Evolutionary conservation across 768 basidiomycete species (phyloP), one percentile per base, ranked within the genome.

Genomic region (Cystoderma amianthinum): DNA sequence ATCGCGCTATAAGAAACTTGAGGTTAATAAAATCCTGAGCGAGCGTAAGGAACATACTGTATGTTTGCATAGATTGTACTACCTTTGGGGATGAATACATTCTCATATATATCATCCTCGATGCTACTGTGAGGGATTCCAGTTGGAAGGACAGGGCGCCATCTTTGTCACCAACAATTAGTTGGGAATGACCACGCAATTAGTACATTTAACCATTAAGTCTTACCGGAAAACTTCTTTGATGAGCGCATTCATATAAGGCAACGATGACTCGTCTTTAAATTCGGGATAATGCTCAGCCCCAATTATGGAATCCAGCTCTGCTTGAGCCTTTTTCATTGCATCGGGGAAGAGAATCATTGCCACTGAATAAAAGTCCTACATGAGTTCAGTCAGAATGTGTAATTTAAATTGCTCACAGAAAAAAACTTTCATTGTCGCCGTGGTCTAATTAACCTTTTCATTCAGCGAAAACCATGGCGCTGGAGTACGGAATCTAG

Each of bases 31-130:
- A 19, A 32, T 23, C n/a, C 25, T n/a, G n/a, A n/a, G n/a, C n/a
- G 13, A 28, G n/a, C 33, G 35, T 13, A 33, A 24, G 25, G 16
- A 4, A 47, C 57, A 34, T 34, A 62, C 59, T 46, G 48, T 17
- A 62, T 47, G 39, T 67, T 65, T 3, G 63, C 63, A 39, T 61
- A 64, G n/a, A 67, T 46, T 1, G 62, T 67, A 11, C 57, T 53
- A 21, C 64, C 65, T 45, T 59, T 58, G 1, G 65, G 65, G 18
- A 67, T 67, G 41, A 52, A 60, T 49, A 57, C 66, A 63, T 64
- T 46, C 62, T 62, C 20, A 62, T 51, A 44, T 68, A 68, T 16
- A 41, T 67, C 61, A 38, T 67, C 64, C 11, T 51, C 56, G 4
- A 57, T 64, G 12, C 55, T 13, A 60, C 60, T 16, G 64, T 56